A percentile compares a stretch with the other conserved stretches of the same genome.
These are phyloP conservation scores for Liquidambar formosana DNA, from an alignment of 164 flowering plant species.

Conservation along the genomic window DNA sequence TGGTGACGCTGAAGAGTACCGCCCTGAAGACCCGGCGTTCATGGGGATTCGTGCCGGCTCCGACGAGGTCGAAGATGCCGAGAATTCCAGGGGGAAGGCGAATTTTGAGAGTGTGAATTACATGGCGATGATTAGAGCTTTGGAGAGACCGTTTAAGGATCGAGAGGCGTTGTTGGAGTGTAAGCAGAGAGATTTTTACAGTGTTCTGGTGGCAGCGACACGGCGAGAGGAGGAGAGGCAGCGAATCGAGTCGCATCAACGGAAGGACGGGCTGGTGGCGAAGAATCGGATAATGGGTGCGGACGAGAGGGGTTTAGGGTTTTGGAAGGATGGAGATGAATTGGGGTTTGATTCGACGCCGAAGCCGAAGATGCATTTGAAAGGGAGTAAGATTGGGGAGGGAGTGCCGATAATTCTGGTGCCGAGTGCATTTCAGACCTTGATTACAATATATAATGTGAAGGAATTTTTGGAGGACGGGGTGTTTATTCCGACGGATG, in stretches of 20 bases:
- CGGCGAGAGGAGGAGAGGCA: constrained; percentile 83
- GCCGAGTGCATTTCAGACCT: constrained; percentile 93
- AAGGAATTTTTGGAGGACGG: constrained; percentile 99
- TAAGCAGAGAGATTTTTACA: constrained; percentile 67
- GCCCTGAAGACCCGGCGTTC: constrained; percentile 33
- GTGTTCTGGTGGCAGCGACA: constrained; percentile 55
- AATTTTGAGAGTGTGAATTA: constrained; percentile 23
- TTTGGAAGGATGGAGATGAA: constrained; percentile 48
- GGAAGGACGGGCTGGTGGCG: constrained; percentile 88
- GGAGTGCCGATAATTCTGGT: constrained; percentile 97
- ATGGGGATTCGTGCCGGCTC: constrained; percentile 3
- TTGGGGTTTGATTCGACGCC: constrained; percentile 49
- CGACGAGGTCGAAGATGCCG: constrained; percentile 14
- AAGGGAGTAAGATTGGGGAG: constrained; percentile 85
- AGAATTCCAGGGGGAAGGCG: constrained; percentile 13
- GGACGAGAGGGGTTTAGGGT: constrained; percentile 57
- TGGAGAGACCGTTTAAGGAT: constrained; percentile 82
- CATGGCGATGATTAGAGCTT: constrained; percentile 43
- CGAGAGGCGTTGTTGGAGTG: constrained; percentile 74
- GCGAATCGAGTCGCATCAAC: constrained; percentile 73
- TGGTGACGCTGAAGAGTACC: constrained; percentile 28
- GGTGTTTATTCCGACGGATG: constrained; percentile 83
- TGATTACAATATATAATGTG: constrained; percentile 95
- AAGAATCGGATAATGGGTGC: constrained; percentile 72
- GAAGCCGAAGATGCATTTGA: constrained; percentile 66